Conservation (phyloP, 1,284 basidiomycete genomes). For the Tremellales sp. region DNA sequence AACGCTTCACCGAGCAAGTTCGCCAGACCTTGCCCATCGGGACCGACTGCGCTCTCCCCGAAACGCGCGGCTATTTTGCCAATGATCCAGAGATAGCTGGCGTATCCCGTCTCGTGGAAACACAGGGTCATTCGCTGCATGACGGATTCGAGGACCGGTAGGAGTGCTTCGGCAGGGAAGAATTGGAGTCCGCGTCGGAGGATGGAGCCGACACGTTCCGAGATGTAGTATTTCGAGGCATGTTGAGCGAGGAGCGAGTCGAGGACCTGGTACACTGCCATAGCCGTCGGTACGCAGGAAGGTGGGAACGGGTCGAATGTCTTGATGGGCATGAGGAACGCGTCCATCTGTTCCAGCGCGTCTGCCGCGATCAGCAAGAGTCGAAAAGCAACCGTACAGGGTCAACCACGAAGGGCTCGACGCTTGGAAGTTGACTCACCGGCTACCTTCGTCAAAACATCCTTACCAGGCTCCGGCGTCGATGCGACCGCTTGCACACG, state of each 20-base stretch:
- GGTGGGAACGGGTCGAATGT: constrained; percentile 75
- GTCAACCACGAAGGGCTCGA: neutral
- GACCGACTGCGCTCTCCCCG: constrained; percentile 53
- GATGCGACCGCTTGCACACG: constrained; percentile 47
- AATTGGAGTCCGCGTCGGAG: constrained; percentile 79
- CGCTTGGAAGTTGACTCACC: constrained; percentile 52
- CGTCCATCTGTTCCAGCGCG: constrained; percentile 81
- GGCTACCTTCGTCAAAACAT: constrained; percentile 61
- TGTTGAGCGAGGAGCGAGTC: constrained; percentile 75
- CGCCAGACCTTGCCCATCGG: constrained; percentile 50
- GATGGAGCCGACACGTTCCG: constrained; percentile 83
- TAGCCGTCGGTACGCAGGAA: constrained; percentile 71
- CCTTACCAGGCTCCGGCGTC: constrained; percentile 54
- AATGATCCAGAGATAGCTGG: constrained; percentile 91
- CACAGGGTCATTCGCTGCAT: constrained; percentile 68
- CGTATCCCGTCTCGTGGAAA: constrained; percentile 77
- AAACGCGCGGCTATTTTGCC: constrained; percentile 75
- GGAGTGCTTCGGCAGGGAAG: constrained; percentile 64
- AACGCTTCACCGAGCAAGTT: constrained; percentile 61
- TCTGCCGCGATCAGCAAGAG: constrained; percentile 52
- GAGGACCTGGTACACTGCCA: constrained; percentile 78
- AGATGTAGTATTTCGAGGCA: constrained; percentile 70
- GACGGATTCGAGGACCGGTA: constrained; percentile 66
- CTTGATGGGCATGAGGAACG: constrained; percentile 74
- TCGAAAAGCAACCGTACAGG: neutral